Evolutionary conservation across 2,329 filamentous ascomycete species (phyloP).

Genomic region (Penicillium sp.): DNA sequence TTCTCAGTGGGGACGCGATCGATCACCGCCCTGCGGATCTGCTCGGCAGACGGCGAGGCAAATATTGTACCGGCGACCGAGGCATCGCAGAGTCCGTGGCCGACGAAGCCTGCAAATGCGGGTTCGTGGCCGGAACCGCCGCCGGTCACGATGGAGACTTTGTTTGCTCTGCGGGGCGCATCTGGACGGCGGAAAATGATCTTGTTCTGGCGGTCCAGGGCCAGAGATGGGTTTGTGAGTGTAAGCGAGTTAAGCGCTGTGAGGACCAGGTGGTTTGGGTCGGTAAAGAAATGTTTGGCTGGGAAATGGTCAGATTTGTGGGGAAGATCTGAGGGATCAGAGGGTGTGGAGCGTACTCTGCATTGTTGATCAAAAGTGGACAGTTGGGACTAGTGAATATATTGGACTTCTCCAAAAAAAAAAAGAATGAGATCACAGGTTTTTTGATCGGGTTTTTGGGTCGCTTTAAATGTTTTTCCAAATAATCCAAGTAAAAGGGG

Average conservation of each 20-base stretch:
- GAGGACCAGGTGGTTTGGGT: constrained; percentile 75
- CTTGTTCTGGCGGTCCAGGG: constrained; percentile 76
- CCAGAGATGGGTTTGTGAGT: constrained; percentile 78
- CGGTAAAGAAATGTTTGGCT: constrained; percentile 85
- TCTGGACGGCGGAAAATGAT: constrained; percentile 72
- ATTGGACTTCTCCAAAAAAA: not conserved
- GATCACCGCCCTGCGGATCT: constrained; percentile 74
- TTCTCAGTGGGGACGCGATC: constrained; percentile 67
- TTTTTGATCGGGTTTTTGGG: not conserved
- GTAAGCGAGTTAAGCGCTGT: constrained; percentile 75
- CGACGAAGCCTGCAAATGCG: constrained; percentile 82
- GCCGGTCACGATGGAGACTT: constrained; percentile 82
- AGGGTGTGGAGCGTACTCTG: constrained; percentile 35
- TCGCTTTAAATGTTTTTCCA: not conserved
- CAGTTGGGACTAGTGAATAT: not conserved
- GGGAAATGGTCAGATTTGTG: constrained; percentile 11
- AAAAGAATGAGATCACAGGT: no score
- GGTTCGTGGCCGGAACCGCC: constrained; percentile 91
- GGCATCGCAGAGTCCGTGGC: constrained; percentile 73
- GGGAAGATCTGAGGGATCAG: constrained; percentile 1
- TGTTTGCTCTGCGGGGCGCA: constrained; percentile 46
- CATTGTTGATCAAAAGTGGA: constrained; percentile 30
- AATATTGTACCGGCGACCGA: constrained; percentile 87
- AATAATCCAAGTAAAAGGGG: not conserved
- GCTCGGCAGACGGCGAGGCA: constrained; percentile 76